These are phyloP conservation scores for Penicillium maclennaniae DNA, from an alignment of 495 filamentous ascomycete genomes.

Conservation along the genomic window DNA sequence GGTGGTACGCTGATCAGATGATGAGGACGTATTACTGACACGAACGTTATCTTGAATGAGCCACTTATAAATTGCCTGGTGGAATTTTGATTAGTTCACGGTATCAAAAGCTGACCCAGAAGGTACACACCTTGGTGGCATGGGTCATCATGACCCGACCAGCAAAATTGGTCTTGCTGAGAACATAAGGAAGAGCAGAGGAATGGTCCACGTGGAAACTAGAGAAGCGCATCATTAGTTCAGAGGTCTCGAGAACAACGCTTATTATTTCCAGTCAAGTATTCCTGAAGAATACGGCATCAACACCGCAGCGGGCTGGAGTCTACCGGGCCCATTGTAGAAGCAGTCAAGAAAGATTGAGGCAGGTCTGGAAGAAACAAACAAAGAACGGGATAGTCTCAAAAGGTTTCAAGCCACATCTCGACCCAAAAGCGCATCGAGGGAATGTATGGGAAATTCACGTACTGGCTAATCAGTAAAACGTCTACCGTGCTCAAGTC, in stretches of 20 bases:
- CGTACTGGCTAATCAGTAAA: conserved; percentile 96
- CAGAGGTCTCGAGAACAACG: not conserved
- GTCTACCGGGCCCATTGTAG: conserved; percentile 29
- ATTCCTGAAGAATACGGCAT: too few relatives aligned
- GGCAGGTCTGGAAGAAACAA: not conserved
- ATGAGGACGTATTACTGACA: conserved; percentile 72
- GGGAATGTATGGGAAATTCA: conserved; percentile 15
- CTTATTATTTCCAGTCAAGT: not conserved
- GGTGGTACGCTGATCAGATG: conserved; percentile 67
- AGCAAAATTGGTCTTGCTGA: conserved; percentile 95
- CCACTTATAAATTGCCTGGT: conserved; percentile 92
- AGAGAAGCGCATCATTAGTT: conserved; percentile 24
- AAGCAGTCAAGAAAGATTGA: not conserved
- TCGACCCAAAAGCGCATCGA: not conserved
- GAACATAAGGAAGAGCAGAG: conserved; percentile 90
- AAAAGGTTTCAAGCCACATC: not conserved
- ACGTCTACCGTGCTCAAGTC: conserved; percentile 96
- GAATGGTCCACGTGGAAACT: conserved; percentile 99
- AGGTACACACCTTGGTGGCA: conserved; percentile 63
- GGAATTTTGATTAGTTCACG: not conserved
- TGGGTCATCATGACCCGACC: conserved; percentile 99
- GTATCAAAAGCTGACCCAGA: not conserved
- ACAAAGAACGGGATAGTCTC: conserved; percentile 26
- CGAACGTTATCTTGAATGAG: conserved; percentile 94
- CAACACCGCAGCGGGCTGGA: not conserved